phyloP scores from a whole-genome alignment of 2,329 filamentous ascomycete species.

The Pseudogymnoascus pannorum region DNA sequence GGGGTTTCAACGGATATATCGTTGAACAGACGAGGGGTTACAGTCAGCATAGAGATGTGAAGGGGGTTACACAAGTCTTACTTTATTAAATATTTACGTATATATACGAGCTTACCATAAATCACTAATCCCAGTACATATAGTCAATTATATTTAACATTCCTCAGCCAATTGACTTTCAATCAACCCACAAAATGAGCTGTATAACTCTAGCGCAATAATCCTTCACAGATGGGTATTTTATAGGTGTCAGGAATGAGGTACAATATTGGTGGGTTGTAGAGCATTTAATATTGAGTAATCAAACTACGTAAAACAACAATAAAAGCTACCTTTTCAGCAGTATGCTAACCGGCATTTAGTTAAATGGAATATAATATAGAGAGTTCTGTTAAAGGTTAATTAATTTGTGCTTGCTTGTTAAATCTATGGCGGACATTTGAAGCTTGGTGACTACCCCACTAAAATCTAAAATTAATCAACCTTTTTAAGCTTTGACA shows the following conservation, averaged over 20 bases:
- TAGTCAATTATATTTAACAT: neutral
- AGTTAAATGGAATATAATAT: neutral
- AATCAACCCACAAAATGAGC: neutral
- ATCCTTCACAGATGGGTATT: neutral
- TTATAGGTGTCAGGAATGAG: neutral
- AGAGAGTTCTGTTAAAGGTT: neutral
- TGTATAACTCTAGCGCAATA: neutral
- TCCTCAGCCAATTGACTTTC: neutral
- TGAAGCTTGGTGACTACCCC: neutral
- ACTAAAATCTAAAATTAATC: slow-evolving; percentile 3
- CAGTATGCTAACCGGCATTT: neutral
- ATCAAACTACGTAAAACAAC: neutral
- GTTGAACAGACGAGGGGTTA: neutral
- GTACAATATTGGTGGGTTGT: too few relatives aligned
- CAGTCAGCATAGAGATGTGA: neutral
- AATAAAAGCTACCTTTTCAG: neutral
- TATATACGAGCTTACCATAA: neutral
- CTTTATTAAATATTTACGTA: neutral
- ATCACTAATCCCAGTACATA: neutral
- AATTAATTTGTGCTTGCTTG: neutral
- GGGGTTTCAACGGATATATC: neutral
- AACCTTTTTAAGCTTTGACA: neutral
- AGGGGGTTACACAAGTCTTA: neutral
- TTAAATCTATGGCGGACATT: neutral
- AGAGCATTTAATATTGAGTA: neutral